Base-by-base conservation (phyloP, 345 rosid species). In the Anacardium occidentale region DNA sequence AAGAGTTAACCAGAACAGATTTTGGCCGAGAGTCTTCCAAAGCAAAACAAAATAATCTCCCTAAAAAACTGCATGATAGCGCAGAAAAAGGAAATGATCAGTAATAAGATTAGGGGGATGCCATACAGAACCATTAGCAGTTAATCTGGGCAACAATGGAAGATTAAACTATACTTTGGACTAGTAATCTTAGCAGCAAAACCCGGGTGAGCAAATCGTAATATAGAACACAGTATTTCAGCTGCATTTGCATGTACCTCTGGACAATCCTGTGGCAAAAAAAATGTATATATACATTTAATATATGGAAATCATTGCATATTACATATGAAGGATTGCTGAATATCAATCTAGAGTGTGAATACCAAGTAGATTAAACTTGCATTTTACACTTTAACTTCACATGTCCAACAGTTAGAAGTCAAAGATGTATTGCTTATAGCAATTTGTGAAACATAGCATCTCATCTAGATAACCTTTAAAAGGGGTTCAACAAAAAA, bases 171-270 rank as follows among this genome's bases (percentile, higher is more conserved):
- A 56, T 80, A 94, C 97, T 78, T 82, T 56, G 98, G 92, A 79
- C 89, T 86, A 56, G 91, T 85, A 61, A 94, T 84, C 85, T 91
- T 90, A 64, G 90, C 75, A 60, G 93, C 89, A 80, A 94, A 90
- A 70, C 88, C 86, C 25, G 90, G 89, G 64, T 93, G 96, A 66
- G 96, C 94, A 75, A 81, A 87, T 81, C 94, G 83, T 52, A 96
- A 87, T 48, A 91, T 89, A 42, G 96, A 84, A 83, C 97, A 94
- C 20, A 91, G 89, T 11, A 89, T 82, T 87, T 94, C 98, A 74
- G 98, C 98, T 44, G 94, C 85, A 80, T 94, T 94, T 69, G 94
- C 88, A 86, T 94, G 98, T 73, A 91, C 98, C 83, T 94, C 94
- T 22, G 98, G 94, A 60, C 77, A 89, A 72, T 90, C 93, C 98